These are phyloP conservation scores for Saccharomycopsis hybrid DNA, from an alignment of 1,139 yeast genomes.

Conservation along the genomic window DNA sequence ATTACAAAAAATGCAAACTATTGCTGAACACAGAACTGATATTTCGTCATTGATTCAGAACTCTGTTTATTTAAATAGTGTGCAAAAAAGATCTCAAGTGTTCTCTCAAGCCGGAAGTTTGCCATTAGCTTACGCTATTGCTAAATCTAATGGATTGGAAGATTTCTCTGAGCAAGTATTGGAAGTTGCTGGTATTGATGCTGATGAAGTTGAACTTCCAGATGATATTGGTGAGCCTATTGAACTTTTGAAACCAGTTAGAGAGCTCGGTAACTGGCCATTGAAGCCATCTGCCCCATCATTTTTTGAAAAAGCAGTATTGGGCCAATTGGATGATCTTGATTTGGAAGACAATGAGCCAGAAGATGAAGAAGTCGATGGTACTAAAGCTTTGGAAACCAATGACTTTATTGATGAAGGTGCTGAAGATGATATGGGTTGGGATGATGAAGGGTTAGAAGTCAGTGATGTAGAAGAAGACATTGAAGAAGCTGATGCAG, in stretches of 20 bases:
- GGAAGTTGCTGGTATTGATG: conserved; percentile 59
- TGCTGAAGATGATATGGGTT: conserved; percentile 27
- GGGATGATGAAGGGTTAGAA: conserved; percentile 35
- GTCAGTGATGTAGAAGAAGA: conserved; percentile 33
- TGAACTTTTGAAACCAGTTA: conserved; percentile 41
- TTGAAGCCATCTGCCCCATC: conserved; percentile 65
- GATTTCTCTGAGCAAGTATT: conserved; percentile 69
- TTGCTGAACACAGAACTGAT: conserved; percentile 88
- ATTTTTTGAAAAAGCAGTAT: conserved; percentile 77
- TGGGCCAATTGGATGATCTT: conserved; percentile 70
- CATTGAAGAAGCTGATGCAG: conserved; percentile 31
- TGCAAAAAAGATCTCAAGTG: conserved; percentile 68
- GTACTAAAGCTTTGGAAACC: conserved; percentile 40
- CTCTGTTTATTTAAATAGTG: conserved; percentile 69
- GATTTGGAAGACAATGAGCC: conserved; percentile 39
- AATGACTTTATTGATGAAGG: conserved; percentile 45
- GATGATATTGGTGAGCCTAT: conserved; percentile 36
- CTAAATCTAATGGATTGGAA: conserved; percentile 77
- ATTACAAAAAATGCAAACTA: conserved; percentile 75
- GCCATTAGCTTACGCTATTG: conserved; percentile 90
- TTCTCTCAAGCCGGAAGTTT: conserved; percentile 73
- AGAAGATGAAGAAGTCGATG: conserved; percentile 40
- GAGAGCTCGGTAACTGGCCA: conserved; percentile 72
- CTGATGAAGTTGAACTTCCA: conserved; percentile 63
- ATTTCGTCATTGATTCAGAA: conserved; percentile 75